Conservation (phyloP, 768 basidiomycete genomes). For the Boletus eberwhitei region DNA sequence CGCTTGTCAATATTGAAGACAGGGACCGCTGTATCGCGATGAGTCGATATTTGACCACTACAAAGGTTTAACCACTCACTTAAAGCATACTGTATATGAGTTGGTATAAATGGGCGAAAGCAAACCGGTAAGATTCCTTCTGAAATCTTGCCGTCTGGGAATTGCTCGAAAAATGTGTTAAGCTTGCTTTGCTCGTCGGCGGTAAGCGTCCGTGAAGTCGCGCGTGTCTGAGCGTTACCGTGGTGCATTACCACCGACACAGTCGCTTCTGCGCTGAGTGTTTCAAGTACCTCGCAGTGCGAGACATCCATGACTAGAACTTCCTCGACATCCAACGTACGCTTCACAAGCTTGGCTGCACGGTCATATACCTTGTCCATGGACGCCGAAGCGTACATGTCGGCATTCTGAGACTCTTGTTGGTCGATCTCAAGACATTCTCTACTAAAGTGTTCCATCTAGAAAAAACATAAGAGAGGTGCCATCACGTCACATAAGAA, state of each 20-base stretch:
- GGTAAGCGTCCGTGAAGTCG: conserved; percentile 54
- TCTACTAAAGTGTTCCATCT: conserved; percentile 95
- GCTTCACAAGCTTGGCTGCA: conserved; percentile 85
- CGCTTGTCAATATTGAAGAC: conserved; percentile 92
- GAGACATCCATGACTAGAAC: conserved; percentile 91
- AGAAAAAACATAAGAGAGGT: neutral
- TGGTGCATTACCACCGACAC: conserved; percentile 70
- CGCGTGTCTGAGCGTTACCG: conserved; percentile 53
- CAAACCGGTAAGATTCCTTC: conserved; percentile 84
- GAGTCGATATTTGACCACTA: conserved; percentile 3
- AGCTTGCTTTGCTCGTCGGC: conserved; percentile 73
- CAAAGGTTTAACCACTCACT: conserved; percentile 46
- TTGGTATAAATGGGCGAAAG: conserved; percentile 78
- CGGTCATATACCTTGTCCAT: conserved; percentile 91
- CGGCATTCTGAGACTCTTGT: conserved; percentile 27
- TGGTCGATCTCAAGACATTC: conserved; percentile 90
- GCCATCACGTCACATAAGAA: neutral
- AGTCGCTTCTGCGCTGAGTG: conserved; percentile 53
- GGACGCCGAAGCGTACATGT: conserved; percentile 32
- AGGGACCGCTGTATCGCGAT: conserved; percentile 63
- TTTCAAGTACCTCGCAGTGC: conserved; percentile 83
- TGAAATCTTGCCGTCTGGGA: conserved; percentile 83
- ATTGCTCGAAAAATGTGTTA: conserved; percentile 70
- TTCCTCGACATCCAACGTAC: conserved; percentile 89
- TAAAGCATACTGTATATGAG: conserved; percentile 81